Conservation (phyloP, 257 asterid species). For the Paraleonurus japonicus region DNA sequence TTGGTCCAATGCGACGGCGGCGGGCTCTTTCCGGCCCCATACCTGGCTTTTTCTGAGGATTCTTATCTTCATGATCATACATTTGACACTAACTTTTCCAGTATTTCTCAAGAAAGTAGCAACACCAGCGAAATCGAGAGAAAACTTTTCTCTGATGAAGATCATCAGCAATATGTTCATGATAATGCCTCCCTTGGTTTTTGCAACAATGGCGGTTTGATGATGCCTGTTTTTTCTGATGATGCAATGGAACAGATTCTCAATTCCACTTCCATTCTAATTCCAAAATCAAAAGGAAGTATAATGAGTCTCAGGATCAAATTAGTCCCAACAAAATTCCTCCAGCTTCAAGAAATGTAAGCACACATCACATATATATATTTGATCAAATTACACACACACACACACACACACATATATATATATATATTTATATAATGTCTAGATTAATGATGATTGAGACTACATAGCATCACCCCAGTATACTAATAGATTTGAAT, state of each 20-base stretch:
- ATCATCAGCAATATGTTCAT: background rate
- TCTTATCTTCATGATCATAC: background rate
- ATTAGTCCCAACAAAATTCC: slow-evolving; percentile 51
- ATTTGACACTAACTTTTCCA: slow-evolving; percentile 19
- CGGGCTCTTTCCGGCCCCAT: slow-evolving; percentile 18
- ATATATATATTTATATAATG: too few species aligned
- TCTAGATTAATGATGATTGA: too few species aligned
- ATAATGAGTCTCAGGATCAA: background rate
- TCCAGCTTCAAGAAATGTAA: slow-evolving; percentile 49
- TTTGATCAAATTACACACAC: too few species aligned
- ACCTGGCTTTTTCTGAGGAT: slow-evolving; percentile 6
- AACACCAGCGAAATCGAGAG: slow-evolving; percentile 30
- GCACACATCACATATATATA: background rate
- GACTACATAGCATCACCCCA: too few species aligned
- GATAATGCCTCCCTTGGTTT: slow-evolving; percentile 16
- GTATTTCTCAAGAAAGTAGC: slow-evolving; percentile 63
- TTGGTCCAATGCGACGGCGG: slow-evolving; percentile 33
- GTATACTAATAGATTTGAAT: too few species aligned
- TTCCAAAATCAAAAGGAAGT: slow-evolving; percentile 46
- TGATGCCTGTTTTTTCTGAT: slow-evolving; percentile 24
- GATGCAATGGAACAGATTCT: slow-evolving; percentile 31
- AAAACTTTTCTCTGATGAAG: slow-evolving; percentile 14
- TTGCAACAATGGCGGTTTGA: background rate
- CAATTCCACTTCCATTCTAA: slow-evolving; percentile 21
- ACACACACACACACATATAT: too few species aligned